Base-by-base conservation (phyloP, 2,329 filamentous ascomycete genomes). In the Scortechinia acanthostroma region DNA sequence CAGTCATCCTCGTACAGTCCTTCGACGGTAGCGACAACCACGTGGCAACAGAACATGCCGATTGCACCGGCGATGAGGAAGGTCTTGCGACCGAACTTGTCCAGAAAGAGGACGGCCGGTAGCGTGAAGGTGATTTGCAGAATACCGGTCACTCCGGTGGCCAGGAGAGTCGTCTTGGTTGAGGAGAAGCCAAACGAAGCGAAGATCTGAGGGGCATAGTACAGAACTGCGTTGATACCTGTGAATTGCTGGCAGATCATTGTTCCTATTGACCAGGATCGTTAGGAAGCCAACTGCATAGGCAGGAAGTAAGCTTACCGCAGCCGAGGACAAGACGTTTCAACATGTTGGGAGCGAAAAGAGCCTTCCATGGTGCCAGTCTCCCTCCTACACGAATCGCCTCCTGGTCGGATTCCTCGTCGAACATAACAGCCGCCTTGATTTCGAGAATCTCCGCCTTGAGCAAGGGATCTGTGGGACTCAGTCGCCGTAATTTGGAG, bases 381-480 rank as follows among this genome's bases (percentile, higher is more conserved):
- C 4, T 21, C 2, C 40, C 35, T 17, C 46, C 47, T 1, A 19
- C 42, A 4, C 42, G 22, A 16, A 42, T 37, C 2, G 47, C 46
- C 16, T 49, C 46, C 1, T 42, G 42, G 22, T 50, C 49, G 19
- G 50, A 46, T 35, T 53, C 50, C 33, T 52, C 47, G 25, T 59
- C 55, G 21, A 58, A 56, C 16, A 54, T 49, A 10, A 53, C 44
- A 13, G 50, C 48, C 1, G 53, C 55, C 21, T 55, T 55, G 46
- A 60, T 59, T 45, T 58, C 55, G 15, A 57, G 50, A 42, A 52
- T 56, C 44, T 60, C 57, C 19, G 52, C 45, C n/a, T 50, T 48
- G 21, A 59, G 43, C 5, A 50, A 35, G 1, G 50, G 49, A 37
- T 58, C 48, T 16, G 55, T 51, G 1, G 37, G 21, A 6, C 49